A percentile compares a stretch with the other conserved stretches of the same genome.
These are phyloP conservation scores for Diaporthe capsici DNA, from an alignment of 2,329 filamentous ascomycete species.

Conservation along the genomic window DNA sequence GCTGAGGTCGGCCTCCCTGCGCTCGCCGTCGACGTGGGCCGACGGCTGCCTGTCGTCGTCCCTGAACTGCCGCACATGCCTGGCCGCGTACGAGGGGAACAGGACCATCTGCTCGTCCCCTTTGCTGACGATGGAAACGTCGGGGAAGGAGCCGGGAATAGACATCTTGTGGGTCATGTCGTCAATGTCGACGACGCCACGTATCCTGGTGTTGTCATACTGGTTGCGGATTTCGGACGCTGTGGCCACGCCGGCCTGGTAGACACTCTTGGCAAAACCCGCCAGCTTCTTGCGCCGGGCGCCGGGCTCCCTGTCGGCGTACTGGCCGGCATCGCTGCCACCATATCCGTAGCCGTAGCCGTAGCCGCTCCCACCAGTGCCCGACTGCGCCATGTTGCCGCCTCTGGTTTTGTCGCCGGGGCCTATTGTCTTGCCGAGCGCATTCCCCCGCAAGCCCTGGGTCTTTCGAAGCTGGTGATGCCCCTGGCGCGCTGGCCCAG, in stretches of 20 bases:
- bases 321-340: conserved; percentile 45
- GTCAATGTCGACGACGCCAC: conserved; percentile 52
- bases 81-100: conserved; percentile 93
- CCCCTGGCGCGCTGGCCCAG: conserved; percentile 52
- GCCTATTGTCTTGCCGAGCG: conserved; percentile 37
- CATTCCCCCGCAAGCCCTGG: conserved; percentile 27
- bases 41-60: conserved; percentile 51
- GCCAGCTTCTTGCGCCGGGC: conserved; percentile 84
- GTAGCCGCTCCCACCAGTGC: conserved; percentile 48
- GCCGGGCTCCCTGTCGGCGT: conserved; percentile 69
- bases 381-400: conserved; percentile 43
- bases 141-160: conserved; percentile 85
- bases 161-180: conserved; percentile 55
- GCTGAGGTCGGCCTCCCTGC: conserved; percentile 57
- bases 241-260: conserved; percentile 68
- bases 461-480: conserved; percentile 46
- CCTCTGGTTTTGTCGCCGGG: conserved; percentile 40
- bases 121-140: conserved; percentile 83
- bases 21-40: conserved; percentile 12
- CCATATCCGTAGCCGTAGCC: conserved; percentile 39
- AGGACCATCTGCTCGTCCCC: conserved; percentile 94
- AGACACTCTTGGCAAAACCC: conserved; percentile 70
- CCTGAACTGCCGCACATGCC: conserved; percentile 76
- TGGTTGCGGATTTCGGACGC: conserved; percentile 72
- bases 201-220: conserved; percentile 67